Evolutionary conservation across 108 stramenopile genomes (phyloP).

Genomic region (Cyclotella sp.): DNA sequence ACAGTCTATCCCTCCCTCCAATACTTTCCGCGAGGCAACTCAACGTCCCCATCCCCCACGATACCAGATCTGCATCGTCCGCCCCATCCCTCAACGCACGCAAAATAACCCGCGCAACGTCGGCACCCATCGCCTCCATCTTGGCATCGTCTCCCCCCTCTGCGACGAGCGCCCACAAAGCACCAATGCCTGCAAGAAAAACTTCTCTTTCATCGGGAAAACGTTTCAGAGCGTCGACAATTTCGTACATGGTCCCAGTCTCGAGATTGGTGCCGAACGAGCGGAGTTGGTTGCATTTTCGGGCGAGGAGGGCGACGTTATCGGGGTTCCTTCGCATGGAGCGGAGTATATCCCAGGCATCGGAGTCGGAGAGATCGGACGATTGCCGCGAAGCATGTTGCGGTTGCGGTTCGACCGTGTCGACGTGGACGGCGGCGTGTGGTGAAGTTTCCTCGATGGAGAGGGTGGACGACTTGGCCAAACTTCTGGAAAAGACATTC

Average conservation of each 20-base stretch:
- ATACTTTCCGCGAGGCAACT: conserved; percentile 26
- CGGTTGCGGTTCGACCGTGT: neutral
- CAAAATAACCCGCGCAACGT: conserved; percentile 3
- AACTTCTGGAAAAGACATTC: neutral
- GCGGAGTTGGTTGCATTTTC: conserved; percentile 24
- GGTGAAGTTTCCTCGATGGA: too few species aligned
- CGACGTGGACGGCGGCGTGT: neutral
- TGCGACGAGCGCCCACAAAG: conserved; percentile 17
- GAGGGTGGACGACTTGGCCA: too few species aligned
- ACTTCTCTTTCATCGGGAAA: conserved; percentile 4
- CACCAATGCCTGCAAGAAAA: conserved; percentile 18
- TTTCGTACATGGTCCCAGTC: conserved; percentile 18
- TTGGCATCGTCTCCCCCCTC: conserved; percentile 28
- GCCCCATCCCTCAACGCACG: neutral
- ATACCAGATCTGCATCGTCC: conserved; percentile 9
- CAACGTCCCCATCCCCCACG: conserved; percentile 25
- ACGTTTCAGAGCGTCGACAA: conserved; percentile 22
- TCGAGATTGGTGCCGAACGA: conserved; percentile 11
- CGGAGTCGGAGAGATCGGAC: neutral
- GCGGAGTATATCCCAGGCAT: conserved; percentile 33
- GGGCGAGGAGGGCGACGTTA: conserved; percentile 2
- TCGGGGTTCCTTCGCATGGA: conserved; percentile 13
- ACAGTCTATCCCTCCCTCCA: conserved; percentile 4
- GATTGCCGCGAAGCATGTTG: neutral
- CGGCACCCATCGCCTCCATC: conserved; percentile 26